phyloP scores from a whole-genome alignment of 2,329 filamentous ascomycete genomes.

The Amesomyces nigricolor region DNA sequence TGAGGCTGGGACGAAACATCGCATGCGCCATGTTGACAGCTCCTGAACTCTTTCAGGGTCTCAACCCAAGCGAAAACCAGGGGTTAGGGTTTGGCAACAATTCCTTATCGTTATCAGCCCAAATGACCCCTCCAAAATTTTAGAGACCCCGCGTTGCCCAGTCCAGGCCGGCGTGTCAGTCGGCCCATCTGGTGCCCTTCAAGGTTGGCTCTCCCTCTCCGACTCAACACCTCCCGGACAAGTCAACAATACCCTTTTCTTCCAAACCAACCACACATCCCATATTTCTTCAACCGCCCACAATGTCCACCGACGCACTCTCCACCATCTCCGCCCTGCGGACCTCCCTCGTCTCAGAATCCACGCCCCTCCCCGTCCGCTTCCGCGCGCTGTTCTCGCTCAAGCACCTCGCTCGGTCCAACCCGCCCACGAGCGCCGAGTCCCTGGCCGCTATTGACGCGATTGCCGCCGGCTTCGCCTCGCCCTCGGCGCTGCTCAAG shows the following conservation, averaged over 20 bases:
- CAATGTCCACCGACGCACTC: constrained; percentile 14
- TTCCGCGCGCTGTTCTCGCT: constrained; percentile 97
- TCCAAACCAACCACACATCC: not conserved
- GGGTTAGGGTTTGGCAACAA: constrained; percentile 11
- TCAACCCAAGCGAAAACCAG: not conserved
- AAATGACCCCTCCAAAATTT: constrained; percentile 25
- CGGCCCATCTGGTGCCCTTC: not conserved
- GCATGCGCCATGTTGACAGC: not conserved
- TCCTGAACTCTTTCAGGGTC: not conserved
- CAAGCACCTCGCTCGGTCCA: constrained; percentile 77
- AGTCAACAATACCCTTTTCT: too few relatives aligned
- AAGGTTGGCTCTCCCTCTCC: not conserved
- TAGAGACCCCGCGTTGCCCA: constrained; percentile 15
- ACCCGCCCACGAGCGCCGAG: constrained; percentile 46
- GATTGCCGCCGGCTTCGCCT: constrained; percentile 80
- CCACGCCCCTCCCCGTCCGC: constrained; percentile 74
- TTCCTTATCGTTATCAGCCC: constrained; percentile 22
- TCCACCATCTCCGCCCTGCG: constrained; percentile 59
- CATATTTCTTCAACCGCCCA: not conserved
- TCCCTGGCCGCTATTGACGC: constrained; percentile 58
- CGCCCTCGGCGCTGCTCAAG: constrained; percentile 84
- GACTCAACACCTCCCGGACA: too few relatives aligned
- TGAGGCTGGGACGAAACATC: too few relatives aligned
- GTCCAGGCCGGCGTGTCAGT: not conserved
- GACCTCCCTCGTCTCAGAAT: constrained; percentile 72